These are phyloP conservation scores for Gossypium raimondii DNA, from an alignment of 345 rosid species.

Conservation along the genomic window DNA sequence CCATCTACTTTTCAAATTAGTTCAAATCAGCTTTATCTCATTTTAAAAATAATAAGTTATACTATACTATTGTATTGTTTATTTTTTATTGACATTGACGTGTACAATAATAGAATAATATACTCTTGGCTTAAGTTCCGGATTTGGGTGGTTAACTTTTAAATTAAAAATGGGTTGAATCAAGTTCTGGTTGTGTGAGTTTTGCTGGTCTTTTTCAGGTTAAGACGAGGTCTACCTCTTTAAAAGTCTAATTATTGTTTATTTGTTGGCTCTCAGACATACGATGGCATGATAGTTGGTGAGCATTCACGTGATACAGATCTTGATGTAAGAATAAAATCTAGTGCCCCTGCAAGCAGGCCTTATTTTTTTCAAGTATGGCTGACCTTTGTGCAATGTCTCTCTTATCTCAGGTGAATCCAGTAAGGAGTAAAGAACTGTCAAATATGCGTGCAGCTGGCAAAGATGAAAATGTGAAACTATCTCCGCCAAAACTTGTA, in stretches of 20 bases:
- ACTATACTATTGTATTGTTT: background rate
- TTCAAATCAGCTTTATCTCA: background rate
- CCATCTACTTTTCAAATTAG: background rate
- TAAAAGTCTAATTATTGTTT: slow-evolving; percentile 18
- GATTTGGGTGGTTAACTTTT: background rate
- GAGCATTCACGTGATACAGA: slow-evolving; percentile 95
- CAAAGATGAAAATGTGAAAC: slow-evolving; percentile 87
- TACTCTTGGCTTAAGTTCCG: background rate
- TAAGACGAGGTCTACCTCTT: background rate
- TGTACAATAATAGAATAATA: background rate
- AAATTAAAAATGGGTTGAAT: background rate
- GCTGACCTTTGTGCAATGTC: slow-evolving; percentile 18
- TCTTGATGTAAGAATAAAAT: slow-evolving; percentile 70
- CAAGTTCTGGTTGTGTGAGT: background rate
- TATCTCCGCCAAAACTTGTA: slow-evolving; percentile 91
- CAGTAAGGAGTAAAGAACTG: slow-evolving; percentile 81
- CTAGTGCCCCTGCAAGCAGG: background rate
- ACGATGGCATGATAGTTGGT: slow-evolving; percentile 97
- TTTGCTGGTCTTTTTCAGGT: background rate
- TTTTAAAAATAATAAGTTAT: background rate
- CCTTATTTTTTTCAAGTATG: slow-evolving; percentile 7
- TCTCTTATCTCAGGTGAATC: slow-evolving; percentile 60
- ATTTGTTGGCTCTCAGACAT: slow-evolving; percentile 51
- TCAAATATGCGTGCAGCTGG: slow-evolving; percentile 70
- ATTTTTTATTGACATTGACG: background rate